Evolutionary conservation across 805 yeast species (phyloP), one percentile per base, ranked within the genome.

Genomic region (Tetrapisispora arboricola): DNA sequence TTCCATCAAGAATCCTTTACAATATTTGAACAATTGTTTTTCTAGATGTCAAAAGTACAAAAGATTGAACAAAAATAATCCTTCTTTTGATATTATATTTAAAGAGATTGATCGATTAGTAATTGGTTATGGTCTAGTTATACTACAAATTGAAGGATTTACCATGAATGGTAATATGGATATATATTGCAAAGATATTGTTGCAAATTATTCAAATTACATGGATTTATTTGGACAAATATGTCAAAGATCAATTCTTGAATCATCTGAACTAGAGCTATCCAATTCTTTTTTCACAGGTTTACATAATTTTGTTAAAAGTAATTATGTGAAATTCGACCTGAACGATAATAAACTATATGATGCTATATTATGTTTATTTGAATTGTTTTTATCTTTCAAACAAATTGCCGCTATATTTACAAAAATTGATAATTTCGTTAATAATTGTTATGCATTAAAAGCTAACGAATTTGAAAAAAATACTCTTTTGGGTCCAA

Each of bases 401-500:
- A 84, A 82, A 53, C 60, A 67, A 1, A 79, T 83, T 17, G 83
- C 92, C 1, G 63, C 75, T 0, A 55, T 68, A 1, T 71, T 86
- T 46, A 69, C 85, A 2, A 65, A 74, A 48, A 63, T 78, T 31
- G 73, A 76, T 36, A 70, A 70, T 1, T 80, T 81, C 54, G 61
- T 63, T 51, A 67, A 74, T 8, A 64, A 70, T 1, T 32, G 36
- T 15, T 67, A 68, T 7, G 61, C 67, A 38, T 48, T 58, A 12
- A 62, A 71, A 10, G 75, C 81, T 1, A 60, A 71, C 15, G 69
- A 71, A 35, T 72, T 73, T 51, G 94, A 84, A 53, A 63, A 64
- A 13, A 66, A 68, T 19, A 75, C 95, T 0, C 60, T 84, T 15
- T 63, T 90, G 41, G 97, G 96, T 2, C 82, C 94, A 7, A 67